A percentile compares a stretch with the other conserved stretches of the same genome.
Conservation (phyloP, 306 rosid genomes). For the Quercus cerris region DNA sequence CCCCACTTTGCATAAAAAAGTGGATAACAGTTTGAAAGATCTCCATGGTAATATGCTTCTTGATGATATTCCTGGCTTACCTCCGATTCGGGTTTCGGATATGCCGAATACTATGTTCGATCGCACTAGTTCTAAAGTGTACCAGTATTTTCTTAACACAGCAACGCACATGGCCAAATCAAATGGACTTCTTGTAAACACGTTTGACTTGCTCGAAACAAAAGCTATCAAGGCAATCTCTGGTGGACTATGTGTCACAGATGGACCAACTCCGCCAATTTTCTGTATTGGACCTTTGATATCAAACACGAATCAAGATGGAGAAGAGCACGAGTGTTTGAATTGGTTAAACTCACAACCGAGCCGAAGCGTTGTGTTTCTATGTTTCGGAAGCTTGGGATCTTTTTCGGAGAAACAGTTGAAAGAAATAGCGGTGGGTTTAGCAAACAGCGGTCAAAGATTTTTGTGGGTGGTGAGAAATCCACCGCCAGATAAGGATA, state of each 20-base stretch:
- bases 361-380: too few relatives aligned
- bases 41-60: neutral
- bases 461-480: neutral
- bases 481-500: neutral
- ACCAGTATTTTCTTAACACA: neutral
- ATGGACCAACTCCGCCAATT: neutral
- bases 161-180: neutral
- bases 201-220: neutral
- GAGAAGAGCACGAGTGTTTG: too few relatives aligned
- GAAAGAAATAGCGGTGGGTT: too few relatives aligned
- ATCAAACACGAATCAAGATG: too few relatives aligned
- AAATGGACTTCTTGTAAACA: neutral
- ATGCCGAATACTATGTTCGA: neutral
- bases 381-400: too few relatives aligned
- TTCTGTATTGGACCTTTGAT: neutral
- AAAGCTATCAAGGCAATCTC: neutral
- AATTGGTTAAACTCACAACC: too few relatives aligned
- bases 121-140: neutral
- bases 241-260: neutral
- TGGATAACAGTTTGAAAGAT: neutral
- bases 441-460: too few relatives aligned
- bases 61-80: neutral
- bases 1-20: neutral
- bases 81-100: neutral
- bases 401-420: too few relatives aligned